Base-by-base conservation (phyloP, 1,284 basidiomycete species). In the Xanthoconium separans region DNA sequence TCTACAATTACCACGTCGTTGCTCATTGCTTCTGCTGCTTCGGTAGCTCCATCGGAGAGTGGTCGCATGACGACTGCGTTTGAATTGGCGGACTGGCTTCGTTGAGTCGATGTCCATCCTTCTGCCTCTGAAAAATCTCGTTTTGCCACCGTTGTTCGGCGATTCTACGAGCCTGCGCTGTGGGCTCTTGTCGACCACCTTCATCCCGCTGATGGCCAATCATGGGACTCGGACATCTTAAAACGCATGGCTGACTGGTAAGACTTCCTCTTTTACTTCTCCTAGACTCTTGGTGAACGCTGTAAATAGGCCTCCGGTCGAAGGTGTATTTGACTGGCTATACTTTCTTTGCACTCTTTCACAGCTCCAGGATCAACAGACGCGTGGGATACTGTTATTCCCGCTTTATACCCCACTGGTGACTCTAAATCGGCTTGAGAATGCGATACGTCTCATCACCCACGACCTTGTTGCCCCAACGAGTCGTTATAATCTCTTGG, bases 21-120 rank as follows among this genome's bases (percentile, higher is more conserved):
- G 12, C 44, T 52, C 13, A 47, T 42, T 13, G 1, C 12, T 13
- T 29, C 6, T 50, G 20, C 36, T 31, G 6, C 6, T 34, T 46
- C 34, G 47, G 45, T 47, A 81, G 79, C 78, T 29, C 56, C 68
- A 10, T 66, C 69, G 8, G 67, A 64, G 30, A 51, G 51, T 6
- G 66, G 65, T 30, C 68, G 74, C 20, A 70, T 65, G 44, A 60
- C 62, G 4, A 61, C 72, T 30, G 83, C 84, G 0, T 80, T 73
- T 50, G 80, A 82, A 53, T 68, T 88, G 1, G 73, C 87, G 11
- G 84, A 87, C 58, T 81, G 78, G 77, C 55, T 85, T 33, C 81
- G 85, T 41, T 66, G 87, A 2, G 59, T 75, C 2, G 71, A 75
- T 16, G 64, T 68, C 24, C 63, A 67, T 1, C 59, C 80, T 4